These are phyloP conservation scores for Arabis hirsuta DNA, from an alignment of 345 rosid species.

Conservation along the genomic window DNA sequence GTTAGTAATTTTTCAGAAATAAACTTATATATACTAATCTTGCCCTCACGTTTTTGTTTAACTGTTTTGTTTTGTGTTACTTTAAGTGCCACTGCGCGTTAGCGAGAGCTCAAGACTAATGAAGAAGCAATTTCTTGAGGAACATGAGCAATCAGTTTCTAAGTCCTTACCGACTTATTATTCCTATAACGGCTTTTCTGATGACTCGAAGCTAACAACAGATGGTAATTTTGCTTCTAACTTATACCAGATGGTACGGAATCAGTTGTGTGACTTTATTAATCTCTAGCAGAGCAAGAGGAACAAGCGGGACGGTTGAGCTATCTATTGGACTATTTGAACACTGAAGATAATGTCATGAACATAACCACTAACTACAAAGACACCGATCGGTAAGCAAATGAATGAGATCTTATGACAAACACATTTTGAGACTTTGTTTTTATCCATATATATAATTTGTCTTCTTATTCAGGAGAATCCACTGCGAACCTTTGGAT, in stretches of 20 bases:
- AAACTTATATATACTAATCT: constrained; percentile 17
- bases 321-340: constrained; percentile 64
- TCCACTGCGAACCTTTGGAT: constrained; percentile 45
- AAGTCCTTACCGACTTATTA: constrained; percentile 48
- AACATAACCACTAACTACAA: constrained; percentile 51
- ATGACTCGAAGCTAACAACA: constrained; percentile 50
- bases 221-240: constrained; percentile 51
- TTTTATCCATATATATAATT: background rate
- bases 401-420: constrained; percentile 16
- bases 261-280: background rate
- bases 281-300: constrained; percentile 39
- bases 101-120: constrained; percentile 54
- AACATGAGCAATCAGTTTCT: constrained; percentile 48
- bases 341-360: constrained; percentile 53
- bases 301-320: constrained; percentile 60
- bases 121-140: constrained; percentile 38
- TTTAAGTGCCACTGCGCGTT: constrained; percentile 51
- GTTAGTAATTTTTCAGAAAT: constrained; percentile 38
- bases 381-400: constrained; percentile 67
- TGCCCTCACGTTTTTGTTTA: background rate
- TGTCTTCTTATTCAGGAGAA: constrained; percentile 11
- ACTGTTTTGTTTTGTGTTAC: background rate
- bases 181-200: constrained; percentile 56
- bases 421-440: constrained; percentile 9
- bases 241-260: background rate